These are phyloP conservation scores for Colletotrichum nymphaeae DNA, from an alignment of 2,329 filamentous ascomycete genomes.

Conservation along the genomic window DNA sequence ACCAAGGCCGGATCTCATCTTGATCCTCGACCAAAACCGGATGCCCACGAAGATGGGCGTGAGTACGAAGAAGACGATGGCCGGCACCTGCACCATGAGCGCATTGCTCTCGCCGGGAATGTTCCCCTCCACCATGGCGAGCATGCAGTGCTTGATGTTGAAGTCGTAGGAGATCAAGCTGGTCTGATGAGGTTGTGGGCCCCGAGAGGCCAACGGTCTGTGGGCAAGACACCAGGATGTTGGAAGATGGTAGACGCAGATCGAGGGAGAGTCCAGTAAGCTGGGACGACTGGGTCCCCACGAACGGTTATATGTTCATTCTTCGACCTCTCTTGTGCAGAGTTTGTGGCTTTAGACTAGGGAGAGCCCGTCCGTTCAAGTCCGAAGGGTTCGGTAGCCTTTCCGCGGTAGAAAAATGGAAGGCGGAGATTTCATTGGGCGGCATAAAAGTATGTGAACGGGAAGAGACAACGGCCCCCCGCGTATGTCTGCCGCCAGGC, in stretches of 20 bases:
- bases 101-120: constrained; percentile 49
- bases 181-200: not conserved
- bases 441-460: not conserved
- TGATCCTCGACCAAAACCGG: constrained; percentile 53
- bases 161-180: not conserved
- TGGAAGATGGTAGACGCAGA: not conserved
- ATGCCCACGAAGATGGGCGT: constrained; percentile 54
- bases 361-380: not conserved
- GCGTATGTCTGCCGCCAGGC: not conserved
- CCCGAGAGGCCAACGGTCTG: not conserved
- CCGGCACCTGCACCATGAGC: constrained; percentile 50
- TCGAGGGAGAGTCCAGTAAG: not conserved
- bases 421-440: not conserved
- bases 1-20: constrained; percentile 48
- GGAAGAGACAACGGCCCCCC: not conserved
- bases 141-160: not conserved
- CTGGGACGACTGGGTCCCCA: not conserved
- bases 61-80: constrained; percentile 55
- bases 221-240: not conserved
- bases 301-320: constrained; percentile 29
- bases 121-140: constrained; percentile 44
- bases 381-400: not conserved
- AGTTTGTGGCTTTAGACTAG: not conserved
- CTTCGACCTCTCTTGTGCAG: not conserved
- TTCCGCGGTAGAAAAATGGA: not conserved